Evolutionary conservation across 2,329 filamentous ascomycete species (phyloP).

Genomic region (Bipolaris zeicola): DNA sequence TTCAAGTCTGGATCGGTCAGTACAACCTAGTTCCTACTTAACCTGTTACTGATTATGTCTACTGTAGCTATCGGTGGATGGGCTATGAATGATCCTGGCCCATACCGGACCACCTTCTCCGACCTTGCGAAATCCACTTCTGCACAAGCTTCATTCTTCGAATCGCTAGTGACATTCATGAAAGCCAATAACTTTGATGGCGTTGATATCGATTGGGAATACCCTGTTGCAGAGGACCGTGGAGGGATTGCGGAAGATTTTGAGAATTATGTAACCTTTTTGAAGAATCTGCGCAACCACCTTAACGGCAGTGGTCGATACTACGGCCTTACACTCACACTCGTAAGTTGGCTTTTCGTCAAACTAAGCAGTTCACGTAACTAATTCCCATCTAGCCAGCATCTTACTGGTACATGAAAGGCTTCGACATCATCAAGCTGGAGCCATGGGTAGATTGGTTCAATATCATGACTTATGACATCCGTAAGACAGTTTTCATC

Average conservation of each 20-base stretch:
- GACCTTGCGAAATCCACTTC: slow-evolving; percentile 16
- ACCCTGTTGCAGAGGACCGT: slow-evolving; percentile 38
- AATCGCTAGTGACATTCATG: slow-evolving; percentile 48
- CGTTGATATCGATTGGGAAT: slow-evolving; percentile 51
- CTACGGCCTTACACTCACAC: slow-evolving; percentile 19
- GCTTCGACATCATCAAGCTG: slow-evolving; percentile 30
- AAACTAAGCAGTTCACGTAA: no score
- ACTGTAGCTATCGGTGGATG: slow-evolving; percentile 46
- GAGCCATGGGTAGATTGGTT: slow-evolving; percentile 45
- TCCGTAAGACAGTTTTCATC: slow-evolving; percentile 34
- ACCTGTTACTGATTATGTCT: no score
- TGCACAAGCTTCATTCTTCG: slow-evolving; percentile 40
- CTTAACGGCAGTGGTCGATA: not conserved
- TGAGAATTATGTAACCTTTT: slow-evolving; percentile 17
- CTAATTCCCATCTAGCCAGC: slow-evolving; percentile 5
- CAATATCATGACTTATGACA: slow-evolving; percentile 55
- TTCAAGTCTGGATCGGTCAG: slow-evolving; percentile 42
- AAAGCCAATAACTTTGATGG: slow-evolving; percentile 52
- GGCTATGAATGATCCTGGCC: slow-evolving; percentile 48
- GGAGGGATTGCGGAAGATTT: slow-evolving; percentile 43
- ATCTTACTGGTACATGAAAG: slow-evolving; percentile 29
- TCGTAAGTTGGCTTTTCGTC: not conserved
- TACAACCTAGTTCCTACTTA: no score
- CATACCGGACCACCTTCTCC: slow-evolving; percentile 31
- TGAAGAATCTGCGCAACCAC: not conserved